phyloP scores from a whole-genome alignment of 352 stramenopile genomes.

The Pythium vanterpoolii region DNA sequence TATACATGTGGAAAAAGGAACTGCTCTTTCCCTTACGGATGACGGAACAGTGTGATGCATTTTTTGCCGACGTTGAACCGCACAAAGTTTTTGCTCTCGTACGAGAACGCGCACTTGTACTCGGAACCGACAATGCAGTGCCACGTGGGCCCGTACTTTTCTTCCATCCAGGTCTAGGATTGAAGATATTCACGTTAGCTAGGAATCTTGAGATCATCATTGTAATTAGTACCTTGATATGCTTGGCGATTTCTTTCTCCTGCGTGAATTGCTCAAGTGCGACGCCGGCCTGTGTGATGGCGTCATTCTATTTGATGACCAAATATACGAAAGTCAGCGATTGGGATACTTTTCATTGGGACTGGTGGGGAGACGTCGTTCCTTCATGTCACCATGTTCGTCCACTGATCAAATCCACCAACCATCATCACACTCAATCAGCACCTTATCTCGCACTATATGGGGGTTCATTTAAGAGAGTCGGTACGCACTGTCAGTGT shows the following conservation, averaged over 20 bases:
- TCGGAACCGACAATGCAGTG: conserved; percentile 78
- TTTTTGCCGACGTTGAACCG: conserved; percentile 84
- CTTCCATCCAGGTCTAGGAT: conserved; percentile 54
- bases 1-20: neutral
- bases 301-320: conserved; percentile 71
- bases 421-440: neutral
- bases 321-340: neutral
- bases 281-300: conserved; percentile 54
- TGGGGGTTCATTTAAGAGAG: neutral
- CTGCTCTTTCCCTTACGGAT: conserved; percentile 34
- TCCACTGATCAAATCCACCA: conserved; percentile 64
- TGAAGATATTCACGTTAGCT: neutral
- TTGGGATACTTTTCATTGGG: too few species aligned
- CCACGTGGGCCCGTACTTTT: conserved; percentile 65
- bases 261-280: conserved; percentile 76
- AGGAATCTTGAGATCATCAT: neutral
- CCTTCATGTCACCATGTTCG: conserved; percentile 83
- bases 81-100: conserved; percentile 86
- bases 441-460: neutral
- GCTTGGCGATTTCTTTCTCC: conserved; percentile 78
- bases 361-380: conserved; percentile 3
- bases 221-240: conserved; percentile 47
- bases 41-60: conserved; percentile 79
- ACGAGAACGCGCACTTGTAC: conserved; percentile 72
- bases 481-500: conserved; percentile 63